A percentile compares a stretch with the other conserved stretches of the same genome.
Evolutionary conservation across 805 yeast species (phyloP).

Genomic region (Nakazawaea laoshanensis): DNA sequence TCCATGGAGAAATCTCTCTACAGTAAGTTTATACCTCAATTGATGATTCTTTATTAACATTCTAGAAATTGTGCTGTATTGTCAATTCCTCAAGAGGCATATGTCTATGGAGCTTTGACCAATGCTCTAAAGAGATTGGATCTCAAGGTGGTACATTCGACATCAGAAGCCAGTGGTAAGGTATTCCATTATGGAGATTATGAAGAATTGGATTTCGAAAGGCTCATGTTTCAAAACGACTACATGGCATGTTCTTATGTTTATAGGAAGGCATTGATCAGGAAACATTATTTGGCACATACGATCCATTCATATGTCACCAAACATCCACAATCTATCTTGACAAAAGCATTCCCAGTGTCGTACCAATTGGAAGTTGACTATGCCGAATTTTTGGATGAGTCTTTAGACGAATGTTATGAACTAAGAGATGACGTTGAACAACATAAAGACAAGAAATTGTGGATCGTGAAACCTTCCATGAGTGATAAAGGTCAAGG

Average conservation of each 20-base stretch:
- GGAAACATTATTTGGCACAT: conserved; percentile 85
- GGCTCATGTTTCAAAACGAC: conserved; percentile 32
- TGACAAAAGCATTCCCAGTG: conserved; percentile 59
- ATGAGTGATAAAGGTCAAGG: conserved; percentile 99
- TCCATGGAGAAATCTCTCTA: conserved; percentile 50
- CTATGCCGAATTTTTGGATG: conserved; percentile 93
- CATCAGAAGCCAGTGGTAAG: conserved; percentile 17
- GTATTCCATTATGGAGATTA: conserved; percentile 82
- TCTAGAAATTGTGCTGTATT: conserved; percentile 24
- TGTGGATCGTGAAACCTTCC: conserved; percentile 91
- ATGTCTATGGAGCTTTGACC: conserved; percentile 33
- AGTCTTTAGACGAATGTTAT: conserved; percentile 84
- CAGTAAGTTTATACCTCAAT: conserved; percentile 33
- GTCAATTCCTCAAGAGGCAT: conserved; percentile 28
- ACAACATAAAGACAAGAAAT: conserved; percentile 32
- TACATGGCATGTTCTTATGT: conserved; percentile 76
- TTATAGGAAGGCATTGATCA: conserved; percentile 81
- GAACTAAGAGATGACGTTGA: conserved; percentile 78
- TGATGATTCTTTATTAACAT: too few relatives aligned
- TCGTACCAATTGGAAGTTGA: conserved; percentile 80
- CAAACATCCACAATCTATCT: conserved; percentile 63
- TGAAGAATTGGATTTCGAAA: conserved; percentile 78
- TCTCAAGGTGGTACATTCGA: conserved; percentile 10
- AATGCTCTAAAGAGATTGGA: not conserved
- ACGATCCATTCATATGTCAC: conserved; percentile 68